Percentiles rank a stretch among this genome's conserved stretches.
Conservation (phyloP, 2,329 filamentous ascomycete genomes). For the Stachybotrys echinatus region DNA sequence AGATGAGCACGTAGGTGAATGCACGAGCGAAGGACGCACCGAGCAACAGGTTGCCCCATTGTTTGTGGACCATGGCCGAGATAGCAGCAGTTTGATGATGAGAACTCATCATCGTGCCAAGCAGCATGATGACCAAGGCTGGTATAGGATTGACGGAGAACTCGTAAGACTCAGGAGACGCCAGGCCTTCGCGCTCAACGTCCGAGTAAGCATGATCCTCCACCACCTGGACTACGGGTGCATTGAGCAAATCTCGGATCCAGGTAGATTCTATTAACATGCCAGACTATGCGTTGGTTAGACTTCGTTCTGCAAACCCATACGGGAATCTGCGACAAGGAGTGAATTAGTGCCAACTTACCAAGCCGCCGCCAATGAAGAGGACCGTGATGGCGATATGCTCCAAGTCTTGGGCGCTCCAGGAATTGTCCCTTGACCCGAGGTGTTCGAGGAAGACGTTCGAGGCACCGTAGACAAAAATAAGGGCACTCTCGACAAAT, state of each 20-base stretch:
- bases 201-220: constrained; percentile 27
- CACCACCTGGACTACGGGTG: constrained; percentile 34
- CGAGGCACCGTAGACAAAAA: constrained; percentile 81
- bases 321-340: no score
- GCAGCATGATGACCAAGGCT: constrained; percentile 75
- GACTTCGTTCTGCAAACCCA: no score
- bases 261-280: constrained; percentile 77
- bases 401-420: constrained; percentile 78
- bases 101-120: constrained; percentile 93
- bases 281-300: constrained; percentile 47
- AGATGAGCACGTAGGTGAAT: constrained; percentile 75
- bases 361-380: constrained; percentile 87
- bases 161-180: constrained; percentile 60
- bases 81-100: constrained; percentile 82
- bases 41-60: constrained; percentile 84
- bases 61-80: constrained; percentile 86
- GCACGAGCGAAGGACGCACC: constrained; percentile 74
- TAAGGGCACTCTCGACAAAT: constrained; percentile 83
- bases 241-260: constrained; percentile 63
- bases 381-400: constrained; percentile 89
- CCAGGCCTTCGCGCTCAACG: constrained; percentile 42
- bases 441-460: constrained; percentile 94
- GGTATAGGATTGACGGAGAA: constrained; percentile 87
- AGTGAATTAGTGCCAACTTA: constrained; percentile 47
- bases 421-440: constrained; percentile 62